Base-by-base conservation (phyloP, 2,329 filamentous ascomycete species). In the Pyrenophora tritici-repentis region DNA sequence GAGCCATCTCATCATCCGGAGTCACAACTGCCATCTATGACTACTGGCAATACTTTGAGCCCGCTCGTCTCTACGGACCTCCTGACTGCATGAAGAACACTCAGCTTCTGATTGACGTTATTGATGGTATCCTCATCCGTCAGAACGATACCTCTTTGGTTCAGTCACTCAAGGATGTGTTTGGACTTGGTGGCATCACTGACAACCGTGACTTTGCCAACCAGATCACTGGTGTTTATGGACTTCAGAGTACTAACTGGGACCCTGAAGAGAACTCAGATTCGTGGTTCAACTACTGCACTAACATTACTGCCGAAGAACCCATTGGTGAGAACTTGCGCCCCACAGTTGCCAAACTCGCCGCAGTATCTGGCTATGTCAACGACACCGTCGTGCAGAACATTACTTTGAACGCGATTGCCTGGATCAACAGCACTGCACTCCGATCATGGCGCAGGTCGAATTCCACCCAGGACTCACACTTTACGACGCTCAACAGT, bases 11-110 rank as follows among this genome's bases (percentile, higher is more conserved):
- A 0, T 91, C 88, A 0, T 93, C 89, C 0, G 91, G 88, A 0
- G 89, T 94, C 0, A 89, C 88, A 0, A 83, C 84, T 52, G 89
- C 89, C 3, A 88, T 94, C 47, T 85, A 84, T 58, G 89, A 94
- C 61, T 93, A 86, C 73, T 93, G 89, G 62, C 73, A 81, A 56
- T 86, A 86, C 63, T 86, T 78, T 61, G 82, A 84, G 63, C 81
- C 84, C 0, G 78, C 85, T 47, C 77, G 82, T 10, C 67, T 80
- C 14, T 82, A 81, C 50, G 84, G 75, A 2, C 83, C 84, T 9
- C 75, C 79, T 0, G 81, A 83, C 26, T 94, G 90, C 66, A 81
- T 91, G 31, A 73, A 77, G 1, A 80, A 81, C 1, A 86, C 85
- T 0, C 85, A 88, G 65, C 85, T 83, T 26, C 71, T 86, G 35